These are phyloP conservation scores for Desmodesmus armatus DNA, from an alignment of 139 green algal species.

Conservation along the genomic window DNA sequence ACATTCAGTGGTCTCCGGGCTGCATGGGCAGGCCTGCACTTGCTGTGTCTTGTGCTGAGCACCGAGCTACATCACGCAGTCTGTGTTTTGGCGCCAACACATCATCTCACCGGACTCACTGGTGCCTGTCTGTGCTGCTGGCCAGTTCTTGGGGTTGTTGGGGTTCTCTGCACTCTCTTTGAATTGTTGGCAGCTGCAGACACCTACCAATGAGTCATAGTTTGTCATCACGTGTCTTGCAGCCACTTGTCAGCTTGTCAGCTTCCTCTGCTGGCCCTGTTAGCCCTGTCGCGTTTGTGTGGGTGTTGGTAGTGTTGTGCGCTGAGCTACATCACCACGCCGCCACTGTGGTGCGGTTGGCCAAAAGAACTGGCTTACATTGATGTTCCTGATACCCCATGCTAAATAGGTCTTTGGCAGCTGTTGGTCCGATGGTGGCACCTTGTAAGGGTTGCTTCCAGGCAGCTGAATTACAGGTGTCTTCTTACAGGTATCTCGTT, in stretches of 20 bases:
- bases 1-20: background rate
- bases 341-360: too few relatives aligned
- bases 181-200: background rate
- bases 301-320: too few relatives aligned
- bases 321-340: too few relatives aligned
- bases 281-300: too few relatives aligned
- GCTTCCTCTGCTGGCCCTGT: background rate
- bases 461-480: too few relatives aligned
- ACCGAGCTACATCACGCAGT: background rate
- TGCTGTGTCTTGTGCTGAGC: background rate
- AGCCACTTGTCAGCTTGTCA: background rate
- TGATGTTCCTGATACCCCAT: too few relatives aligned
- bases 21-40: background rate
- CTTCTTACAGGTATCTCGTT: too few relatives aligned
- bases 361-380: too few relatives aligned
- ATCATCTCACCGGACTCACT: background rate
- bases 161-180: background rate
- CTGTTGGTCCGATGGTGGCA: too few relatives aligned
- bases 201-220: too few relatives aligned
- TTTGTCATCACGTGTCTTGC: background rate
- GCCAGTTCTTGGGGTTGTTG: background rate
- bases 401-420: too few relatives aligned
- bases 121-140: background rate
- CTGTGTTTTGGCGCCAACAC: background rate
- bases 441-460: too few relatives aligned